Base-by-base conservation (phyloP, 140 eudicot species). In the Erigeron philadelphicus region DNA sequence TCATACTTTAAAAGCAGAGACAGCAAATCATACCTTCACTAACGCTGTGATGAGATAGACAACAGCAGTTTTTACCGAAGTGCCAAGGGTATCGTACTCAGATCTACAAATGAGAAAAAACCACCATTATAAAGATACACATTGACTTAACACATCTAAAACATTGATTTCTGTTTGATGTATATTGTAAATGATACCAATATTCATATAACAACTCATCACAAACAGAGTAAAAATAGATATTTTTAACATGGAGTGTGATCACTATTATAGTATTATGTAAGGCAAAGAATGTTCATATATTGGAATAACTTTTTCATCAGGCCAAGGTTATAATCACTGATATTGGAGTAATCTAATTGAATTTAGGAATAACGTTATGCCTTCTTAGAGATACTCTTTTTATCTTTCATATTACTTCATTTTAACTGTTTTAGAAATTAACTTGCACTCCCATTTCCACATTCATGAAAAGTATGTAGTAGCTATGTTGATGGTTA, bases 81-180 rank as follows among this genome's bases (percentile, higher is more conserved):
- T 93, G 31, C 98, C 95, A 62, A 93, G 81, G 7, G 98, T 93
- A 74, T 93, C 98, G 62, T 93, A 93, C 84, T 93, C 98, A 0
- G 98, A 93, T 77, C 98, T 93, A 81, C 77, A 72, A n/a, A 55
- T 53, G 1, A 65, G 47, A 61, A 55, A 41, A 71, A 23, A 70
- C 46, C 46, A 68, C 25, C 5, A 3, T 7, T 5, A 67, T 61
- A 5, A 61, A 9, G 17, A 67, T 35, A 52, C 61, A 50, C 9
- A 47, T 31, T 35, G 23, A 67, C 15, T 13, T 25, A 8, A 35
- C 15, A 67, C 31, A 31, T 67, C 31, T 9, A 16, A 38, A 35
- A 35, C 35, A 9, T 17, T 44, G 31, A 31, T 44, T 64, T 64
- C 41, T 18, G 23, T 64, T 64, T 9, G 52, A 64, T 17, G 18